Evolutionary conservation across 805 yeast genomes (phyloP).

Genomic region (Wickerhamomyces canadensis): DNA sequence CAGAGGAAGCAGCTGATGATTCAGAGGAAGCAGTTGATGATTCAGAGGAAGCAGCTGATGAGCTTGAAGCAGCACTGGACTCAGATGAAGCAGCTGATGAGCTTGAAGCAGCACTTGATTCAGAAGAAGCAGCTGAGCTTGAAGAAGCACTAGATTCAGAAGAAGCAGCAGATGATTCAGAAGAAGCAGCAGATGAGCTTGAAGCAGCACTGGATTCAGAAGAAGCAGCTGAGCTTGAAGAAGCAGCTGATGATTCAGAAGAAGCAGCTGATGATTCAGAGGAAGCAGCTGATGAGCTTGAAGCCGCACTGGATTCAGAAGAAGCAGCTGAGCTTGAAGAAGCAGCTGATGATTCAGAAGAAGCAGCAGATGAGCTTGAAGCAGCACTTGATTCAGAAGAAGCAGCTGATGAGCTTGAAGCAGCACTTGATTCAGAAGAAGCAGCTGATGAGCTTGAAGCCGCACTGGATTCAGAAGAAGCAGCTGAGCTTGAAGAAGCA

Average conservation of each 20-base stretch:
- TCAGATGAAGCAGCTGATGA: background rate
- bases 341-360: background rate
- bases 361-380: too few species aligned
- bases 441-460: too few species aligned
- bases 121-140: background rate
- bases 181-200: conserved; percentile 1
- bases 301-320: background rate
- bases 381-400: too few species aligned
- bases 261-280: background rate
- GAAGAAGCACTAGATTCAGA: background rate
- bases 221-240: background rate
- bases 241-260: conserved; percentile 1
- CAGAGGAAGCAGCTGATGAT: too few species aligned
- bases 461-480: background rate
- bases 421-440: too few species aligned
- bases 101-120: background rate
- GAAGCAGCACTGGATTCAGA: background rate
- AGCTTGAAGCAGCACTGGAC: background rate
- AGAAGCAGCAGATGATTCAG: too few species aligned
- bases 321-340: background rate
- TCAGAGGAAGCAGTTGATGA: too few species aligned
- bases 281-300: background rate
- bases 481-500: background rate
- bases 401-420: too few species aligned
- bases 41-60: conserved; percentile 1